Conservation (phyloP, 2,329 filamentous ascomycete genomes). For the Stagonosporopsis rhizophila region DNA sequence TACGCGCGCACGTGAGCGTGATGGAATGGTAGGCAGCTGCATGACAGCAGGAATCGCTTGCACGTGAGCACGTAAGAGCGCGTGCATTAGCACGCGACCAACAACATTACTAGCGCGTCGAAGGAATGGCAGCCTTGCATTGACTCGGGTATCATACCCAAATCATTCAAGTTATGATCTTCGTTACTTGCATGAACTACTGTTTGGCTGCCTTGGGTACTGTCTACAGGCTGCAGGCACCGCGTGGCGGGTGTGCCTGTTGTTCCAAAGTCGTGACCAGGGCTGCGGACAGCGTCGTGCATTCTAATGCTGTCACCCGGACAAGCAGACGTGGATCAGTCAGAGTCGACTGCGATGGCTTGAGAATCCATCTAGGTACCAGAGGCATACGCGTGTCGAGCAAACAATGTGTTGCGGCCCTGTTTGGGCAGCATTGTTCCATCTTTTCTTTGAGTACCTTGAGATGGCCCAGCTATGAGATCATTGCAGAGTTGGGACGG, state of each 20-base stretch:
- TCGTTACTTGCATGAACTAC: neutral
- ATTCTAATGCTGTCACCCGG: neutral
- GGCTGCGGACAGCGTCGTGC: neutral
- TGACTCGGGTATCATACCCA: slow-evolving; percentile 10
- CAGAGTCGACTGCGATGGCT: neutral
- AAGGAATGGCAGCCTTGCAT: slow-evolving; percentile 7
- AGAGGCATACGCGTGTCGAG: neutral
- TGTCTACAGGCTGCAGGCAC: slow-evolving; percentile 1
- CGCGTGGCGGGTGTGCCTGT: neutral
- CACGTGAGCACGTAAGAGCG: slow-evolving; percentile 6
- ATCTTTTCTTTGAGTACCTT: slow-evolving; percentile 2
- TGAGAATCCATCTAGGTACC: slow-evolving; percentile 2
- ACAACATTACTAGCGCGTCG: neutral
- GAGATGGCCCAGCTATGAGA: neutral
- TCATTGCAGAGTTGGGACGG: slow-evolving; percentile 1
- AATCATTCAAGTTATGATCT: neutral
- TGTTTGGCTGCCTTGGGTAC: neutral
- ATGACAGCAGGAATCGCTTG: neutral
- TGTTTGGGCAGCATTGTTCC: slow-evolving; percentile 11
- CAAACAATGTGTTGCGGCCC: neutral
- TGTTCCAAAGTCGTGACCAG: neutral
- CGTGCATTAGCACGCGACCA: neutral
- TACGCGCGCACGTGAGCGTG: neutral
- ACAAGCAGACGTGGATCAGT: neutral
- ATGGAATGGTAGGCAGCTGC: neutral